Conservation (phyloP, 148 eudicot genomes). For the Spergularia marina region DNA sequence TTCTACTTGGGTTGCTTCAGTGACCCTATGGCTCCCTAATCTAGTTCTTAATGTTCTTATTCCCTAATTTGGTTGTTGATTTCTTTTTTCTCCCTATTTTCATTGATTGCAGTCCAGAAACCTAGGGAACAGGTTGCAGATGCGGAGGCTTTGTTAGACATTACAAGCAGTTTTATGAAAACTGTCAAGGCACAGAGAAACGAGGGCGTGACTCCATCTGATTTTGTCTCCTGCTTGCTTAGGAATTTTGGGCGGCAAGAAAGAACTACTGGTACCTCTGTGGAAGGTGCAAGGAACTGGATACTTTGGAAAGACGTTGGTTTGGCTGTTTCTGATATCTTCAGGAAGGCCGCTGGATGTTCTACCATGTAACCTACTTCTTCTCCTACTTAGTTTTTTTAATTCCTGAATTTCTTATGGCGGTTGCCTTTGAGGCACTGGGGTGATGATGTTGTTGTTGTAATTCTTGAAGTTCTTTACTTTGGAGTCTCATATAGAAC, state of each 20-base stretch:
- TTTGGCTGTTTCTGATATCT: conserved; percentile 52
- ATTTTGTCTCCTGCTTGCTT: conserved; percentile 52
- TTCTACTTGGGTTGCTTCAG: background rate
- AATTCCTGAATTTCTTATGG: too few species aligned
- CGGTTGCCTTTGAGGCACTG: too few species aligned
- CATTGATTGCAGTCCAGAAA: conserved; percentile 53
- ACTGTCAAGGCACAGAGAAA: conserved; percentile 63
- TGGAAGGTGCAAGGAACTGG: conserved; percentile 35
- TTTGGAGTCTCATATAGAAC: background rate
- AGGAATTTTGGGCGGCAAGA: conserved; percentile 52
- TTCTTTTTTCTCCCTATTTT: background rate
- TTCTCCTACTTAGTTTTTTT: background rate
- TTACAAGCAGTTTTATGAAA: conserved; percentile 56
- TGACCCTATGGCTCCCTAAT: background rate
- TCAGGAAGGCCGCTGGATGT: conserved; percentile 55
- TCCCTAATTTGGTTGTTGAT: background rate
- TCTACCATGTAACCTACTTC: conserved; percentile 53
- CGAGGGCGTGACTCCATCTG: conserved; percentile 68
- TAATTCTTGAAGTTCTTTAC: background rate
- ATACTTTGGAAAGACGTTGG: conserved; percentile 76
- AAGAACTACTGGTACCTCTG: conserved; percentile 40
- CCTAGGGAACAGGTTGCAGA: conserved; percentile 95
- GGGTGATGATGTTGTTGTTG: too few species aligned
- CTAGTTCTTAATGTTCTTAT: background rate
- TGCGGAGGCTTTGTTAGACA: conserved; percentile 79